Evolutionary conservation across 1,139 yeast genomes (phyloP), one percentile per base, ranked within the genome.

Genomic region (Scheffersomyces titani): DNA sequence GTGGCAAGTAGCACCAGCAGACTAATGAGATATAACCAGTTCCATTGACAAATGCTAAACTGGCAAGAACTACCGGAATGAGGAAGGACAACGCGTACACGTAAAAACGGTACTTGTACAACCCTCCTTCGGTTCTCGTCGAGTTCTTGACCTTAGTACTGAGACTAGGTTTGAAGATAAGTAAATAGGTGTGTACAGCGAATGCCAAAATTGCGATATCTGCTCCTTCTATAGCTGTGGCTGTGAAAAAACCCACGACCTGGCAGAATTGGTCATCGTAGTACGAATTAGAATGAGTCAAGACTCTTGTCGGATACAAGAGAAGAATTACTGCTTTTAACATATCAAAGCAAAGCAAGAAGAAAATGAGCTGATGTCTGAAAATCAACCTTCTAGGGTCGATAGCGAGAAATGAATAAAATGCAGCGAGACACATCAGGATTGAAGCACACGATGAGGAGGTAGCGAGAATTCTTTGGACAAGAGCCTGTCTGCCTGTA

Each of bases 1-100:
- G 84, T 0, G 97, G 94, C 54, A 92, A 75, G 68, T 89, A 92
- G 68, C 97, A 88, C 93, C 94, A 90, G 57, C 91, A 86, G 51
- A 89, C 85, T 61, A 84, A 81, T 19, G 90, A 84, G 46, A 73
- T 70, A 67, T 88, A 90, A 0, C 92, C 91, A 44, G 79, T 74
- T 3, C 62, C 62, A 52, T 68, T 62, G 45, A 89, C 82, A 67
- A 89, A 92, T 0, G 93, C 96, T 59, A 91, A 75, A 53, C 90
- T 80, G 7, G 97, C 96, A 63, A 92, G 69, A 1, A 89, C 65
- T 11, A 86, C 69, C 0, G 98, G 97, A 6, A 90, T 70, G 5
- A 88, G 54, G 20, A 89, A 70, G 16, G 90, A 84, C 3, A 82
- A 64, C 0, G 78, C 82, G 71, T 90, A 90, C 24, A 92, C 87